Percentiles rank a stretch among this genome's conserved stretches.
These are phyloP conservation scores for Cocos nucifera DNA, from an alignment of 176 grass and related monocot genomes.

Conservation along the genomic window DNA sequence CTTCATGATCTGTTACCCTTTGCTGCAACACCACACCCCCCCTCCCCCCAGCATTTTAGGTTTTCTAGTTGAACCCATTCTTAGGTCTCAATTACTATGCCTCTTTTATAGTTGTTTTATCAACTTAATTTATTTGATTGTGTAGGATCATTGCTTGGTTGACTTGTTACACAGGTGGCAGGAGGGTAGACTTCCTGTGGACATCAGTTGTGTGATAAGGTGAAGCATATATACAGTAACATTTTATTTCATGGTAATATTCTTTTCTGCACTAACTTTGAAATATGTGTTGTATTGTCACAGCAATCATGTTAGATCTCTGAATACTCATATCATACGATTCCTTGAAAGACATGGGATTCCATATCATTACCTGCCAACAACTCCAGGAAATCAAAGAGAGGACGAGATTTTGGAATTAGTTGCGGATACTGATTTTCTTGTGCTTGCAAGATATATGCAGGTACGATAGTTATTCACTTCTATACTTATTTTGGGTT, in stretches of 20 bases:
- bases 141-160: conserved; percentile 75
- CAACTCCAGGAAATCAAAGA: conserved; percentile 47
- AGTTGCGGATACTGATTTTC: conserved; percentile 72
- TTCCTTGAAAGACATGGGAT: conserved; percentile 78
- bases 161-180: conserved; percentile 79
- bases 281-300: neutral
- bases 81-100: neutral
- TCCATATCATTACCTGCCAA: conserved; percentile 80
- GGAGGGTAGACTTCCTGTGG: conserved; percentile 65
- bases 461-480: conserved; percentile 35
- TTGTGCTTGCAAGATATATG: conserved; percentile 95
- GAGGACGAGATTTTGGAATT: conserved; percentile 74
- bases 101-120: neutral
- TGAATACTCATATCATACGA: conserved; percentile 63
- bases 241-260: neutral
- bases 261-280: neutral
- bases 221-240: conserved; percentile 2
- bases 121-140: conserved; percentile 3
- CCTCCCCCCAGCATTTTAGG: too few species aligned
- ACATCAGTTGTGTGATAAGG: conserved; percentile 82
- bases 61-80: too few species aligned
- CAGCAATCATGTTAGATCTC: conserved; percentile 76
- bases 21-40: neutral
- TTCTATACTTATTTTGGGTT: neutral
- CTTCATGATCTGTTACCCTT: neutral